These are phyloP conservation scores for Margaritispora aquatica DNA, from an alignment of 495 filamentous ascomycete species.

Conservation along the genomic window DNA sequence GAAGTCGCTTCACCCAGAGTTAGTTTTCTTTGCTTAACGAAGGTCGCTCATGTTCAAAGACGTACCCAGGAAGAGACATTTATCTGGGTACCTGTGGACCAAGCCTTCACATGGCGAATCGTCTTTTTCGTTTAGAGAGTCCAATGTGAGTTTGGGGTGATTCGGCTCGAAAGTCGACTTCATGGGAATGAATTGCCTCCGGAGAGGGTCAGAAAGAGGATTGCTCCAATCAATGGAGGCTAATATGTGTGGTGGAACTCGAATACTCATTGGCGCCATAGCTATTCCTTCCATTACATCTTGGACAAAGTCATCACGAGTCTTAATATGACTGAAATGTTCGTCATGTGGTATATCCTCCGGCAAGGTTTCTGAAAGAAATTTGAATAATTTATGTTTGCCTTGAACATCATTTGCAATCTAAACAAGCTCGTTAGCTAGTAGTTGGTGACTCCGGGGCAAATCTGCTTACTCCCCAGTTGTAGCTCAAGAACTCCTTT, in stretches of 20 bases:
- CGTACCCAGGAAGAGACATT: slow-evolving; percentile 52
- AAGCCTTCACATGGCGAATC: slow-evolving; percentile 43
- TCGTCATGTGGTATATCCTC: slow-evolving; percentile 33
- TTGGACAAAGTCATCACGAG: slow-evolving; percentile 40
- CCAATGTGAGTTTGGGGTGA: slow-evolving; percentile 36
- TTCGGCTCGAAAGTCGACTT: slow-evolving; percentile 41
- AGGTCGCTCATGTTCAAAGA: not conserved
- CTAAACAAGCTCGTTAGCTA: slow-evolving; percentile 9
- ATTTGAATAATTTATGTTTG: slow-evolving; percentile 30
- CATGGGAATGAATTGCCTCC: slow-evolving; percentile 47
- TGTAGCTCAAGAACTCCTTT: slow-evolving; percentile 37
- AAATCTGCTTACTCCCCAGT: slow-evolving; percentile 37
- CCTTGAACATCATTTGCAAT: slow-evolving; percentile 35
- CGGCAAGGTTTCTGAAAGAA: slow-evolving; percentile 40
- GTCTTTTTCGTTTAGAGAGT: slow-evolving; percentile 41
- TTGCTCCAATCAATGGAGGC: slow-evolving; percentile 47
- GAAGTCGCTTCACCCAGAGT: slow-evolving; percentile 33
- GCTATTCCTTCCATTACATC: slow-evolving; percentile 44
- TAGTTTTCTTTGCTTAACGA: not conserved
- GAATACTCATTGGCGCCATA: slow-evolving; percentile 46
- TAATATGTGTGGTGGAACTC: slow-evolving; percentile 48
- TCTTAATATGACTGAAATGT: slow-evolving; percentile 28
- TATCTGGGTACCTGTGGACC: slow-evolving; percentile 54
- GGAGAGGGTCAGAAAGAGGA: slow-evolving; percentile 47
- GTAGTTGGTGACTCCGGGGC: not conserved